phyloP scores from a whole-genome alignment of 2,329 filamentous ascomycete genomes.

The Paraphaeosphaeria minitans region DNA sequence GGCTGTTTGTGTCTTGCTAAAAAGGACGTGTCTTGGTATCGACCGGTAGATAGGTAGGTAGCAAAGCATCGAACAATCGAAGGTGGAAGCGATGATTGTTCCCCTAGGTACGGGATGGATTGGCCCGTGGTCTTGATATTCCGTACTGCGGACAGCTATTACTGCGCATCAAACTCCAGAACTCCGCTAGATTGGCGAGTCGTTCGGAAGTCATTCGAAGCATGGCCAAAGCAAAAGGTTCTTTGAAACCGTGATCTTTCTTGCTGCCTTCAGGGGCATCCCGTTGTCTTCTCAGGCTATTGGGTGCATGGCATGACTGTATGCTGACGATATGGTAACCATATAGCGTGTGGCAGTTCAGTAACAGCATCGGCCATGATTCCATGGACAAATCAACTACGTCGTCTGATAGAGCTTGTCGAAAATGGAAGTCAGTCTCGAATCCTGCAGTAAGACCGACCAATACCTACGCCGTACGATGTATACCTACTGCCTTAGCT shows the following conservation, averaged over 20 bases:
- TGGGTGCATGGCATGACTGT: neutral
- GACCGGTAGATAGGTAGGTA: no score
- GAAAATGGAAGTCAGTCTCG: constrained; percentile 1
- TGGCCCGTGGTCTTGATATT: neutral
- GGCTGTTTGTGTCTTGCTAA: neutral
- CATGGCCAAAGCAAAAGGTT: no score
- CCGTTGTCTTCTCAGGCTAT: neutral
- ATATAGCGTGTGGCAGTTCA: neutral
- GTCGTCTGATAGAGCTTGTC: neutral
- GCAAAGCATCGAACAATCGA: neutral
- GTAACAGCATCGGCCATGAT: neutral
- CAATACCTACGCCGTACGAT: neutral
- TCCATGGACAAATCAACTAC: neutral
- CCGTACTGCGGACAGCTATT: no score
- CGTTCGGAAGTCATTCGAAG: no score
- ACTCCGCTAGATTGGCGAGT: no score
- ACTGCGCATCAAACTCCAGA: no score
- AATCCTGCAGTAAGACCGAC: neutral
- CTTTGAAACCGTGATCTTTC: no score
- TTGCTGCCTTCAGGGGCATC: no score
- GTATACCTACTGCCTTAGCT: neutral
- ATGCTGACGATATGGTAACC: neutral
- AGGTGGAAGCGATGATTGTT: neutral
- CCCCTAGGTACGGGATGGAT: neutral
- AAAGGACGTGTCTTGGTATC: neutral